A percentile compares a stretch with the other conserved stretches of the same genome.
Conservation (phyloP, 176 grass and related monocot species). For the Avena eriantha region DNA sequence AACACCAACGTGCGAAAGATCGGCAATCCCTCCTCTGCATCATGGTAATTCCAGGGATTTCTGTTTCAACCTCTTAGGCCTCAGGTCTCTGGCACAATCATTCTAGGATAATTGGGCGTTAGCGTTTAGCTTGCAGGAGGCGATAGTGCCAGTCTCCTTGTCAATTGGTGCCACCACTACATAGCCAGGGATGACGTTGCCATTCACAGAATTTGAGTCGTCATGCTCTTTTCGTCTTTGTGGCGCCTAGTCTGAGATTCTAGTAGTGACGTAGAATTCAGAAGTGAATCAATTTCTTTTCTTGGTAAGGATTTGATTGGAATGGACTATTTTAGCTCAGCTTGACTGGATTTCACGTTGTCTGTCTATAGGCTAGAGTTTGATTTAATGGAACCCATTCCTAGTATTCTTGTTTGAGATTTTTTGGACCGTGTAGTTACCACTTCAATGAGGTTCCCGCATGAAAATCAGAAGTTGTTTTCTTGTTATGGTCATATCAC, state of each 20-base stretch:
- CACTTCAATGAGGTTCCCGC: not conserved
- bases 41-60: no score
- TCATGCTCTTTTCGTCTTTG: not conserved
- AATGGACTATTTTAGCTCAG: not conserved
- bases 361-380: not conserved
- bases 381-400: not conserved
- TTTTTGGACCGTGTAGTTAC: no score
- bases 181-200: no score
- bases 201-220: not conserved
- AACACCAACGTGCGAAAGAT: no score
- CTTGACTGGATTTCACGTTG: not conserved
- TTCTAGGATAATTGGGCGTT: no score
- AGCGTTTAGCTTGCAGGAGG: not conserved
- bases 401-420: not conserved
- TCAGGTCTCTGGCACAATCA: not conserved
- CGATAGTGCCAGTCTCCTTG: not conserved
- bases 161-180: not conserved
- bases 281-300: not conserved
- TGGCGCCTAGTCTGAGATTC: not conserved
- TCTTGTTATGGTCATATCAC: not conserved
- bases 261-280: slow-evolving; percentile 5
- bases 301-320: not conserved
- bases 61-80: no score
- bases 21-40: no score
- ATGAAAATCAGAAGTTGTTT: not conserved